Evolutionary conservation across 495 filamentous ascomycete species (phyloP).

Genomic region (Podospora comata): DNA sequence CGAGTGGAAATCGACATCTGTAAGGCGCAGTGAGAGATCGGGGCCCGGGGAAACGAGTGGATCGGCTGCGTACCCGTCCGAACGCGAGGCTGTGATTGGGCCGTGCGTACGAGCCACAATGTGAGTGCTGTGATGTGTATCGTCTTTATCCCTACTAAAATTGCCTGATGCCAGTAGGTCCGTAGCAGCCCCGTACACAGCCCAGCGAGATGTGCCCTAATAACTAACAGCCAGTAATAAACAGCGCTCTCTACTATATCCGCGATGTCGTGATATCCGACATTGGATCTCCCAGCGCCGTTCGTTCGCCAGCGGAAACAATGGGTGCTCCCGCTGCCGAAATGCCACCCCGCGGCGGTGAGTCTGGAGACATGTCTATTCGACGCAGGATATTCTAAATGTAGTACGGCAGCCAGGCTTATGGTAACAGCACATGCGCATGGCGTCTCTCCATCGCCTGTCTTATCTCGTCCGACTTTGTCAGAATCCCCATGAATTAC

Average conservation of each 20-base stretch:
- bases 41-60: not conserved
- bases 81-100: conserved; percentile 2
- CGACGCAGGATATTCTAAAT: not conserved
- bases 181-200: not conserved
- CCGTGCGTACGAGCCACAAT: conserved; percentile 10
- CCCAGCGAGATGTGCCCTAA: not conserved
- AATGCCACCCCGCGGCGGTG: conserved; percentile 12
- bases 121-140: conserved; percentile 5
- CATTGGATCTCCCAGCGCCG: conserved; percentile 3
- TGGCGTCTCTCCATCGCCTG: not conserved
- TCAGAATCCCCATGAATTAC: not conserved
- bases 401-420: not conserved
- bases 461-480: not conserved
- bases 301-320: conserved; percentile 11
- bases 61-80: not conserved
- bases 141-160: not conserved
- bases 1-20: conserved; percentile 5
- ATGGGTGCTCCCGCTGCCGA: conserved; percentile 12
- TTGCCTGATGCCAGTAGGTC: not conserved
- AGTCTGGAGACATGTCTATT: not conserved
- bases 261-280: not conserved
- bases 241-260: no score
- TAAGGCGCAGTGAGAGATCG: conserved; percentile 10
- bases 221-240: not conserved
- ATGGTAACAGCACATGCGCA: not conserved